phyloP scores from a whole-genome alignment of 2,329 filamentous ascomycete genomes.

The Penicillium sp. region DNA sequence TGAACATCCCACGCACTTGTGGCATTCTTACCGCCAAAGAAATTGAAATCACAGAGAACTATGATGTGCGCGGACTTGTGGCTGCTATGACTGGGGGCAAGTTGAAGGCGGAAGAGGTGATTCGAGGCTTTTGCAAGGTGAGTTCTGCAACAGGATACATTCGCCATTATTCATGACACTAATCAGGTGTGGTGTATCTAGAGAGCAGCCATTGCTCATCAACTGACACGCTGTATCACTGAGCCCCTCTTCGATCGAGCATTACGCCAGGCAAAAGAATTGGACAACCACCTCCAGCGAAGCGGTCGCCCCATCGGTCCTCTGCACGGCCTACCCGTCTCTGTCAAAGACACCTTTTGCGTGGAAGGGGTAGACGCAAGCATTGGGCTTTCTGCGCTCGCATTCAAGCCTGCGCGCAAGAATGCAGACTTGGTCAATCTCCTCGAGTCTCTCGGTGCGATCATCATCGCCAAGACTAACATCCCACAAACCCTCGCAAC shows the following conservation, averaged over 20 bases:
- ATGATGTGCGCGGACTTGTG: slow-evolving; percentile 47
- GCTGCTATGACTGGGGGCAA: slow-evolving; percentile 34
- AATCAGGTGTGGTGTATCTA: slow-evolving; percentile 7
- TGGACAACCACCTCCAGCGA: slow-evolving; percentile 48
- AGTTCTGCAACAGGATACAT: background rate
- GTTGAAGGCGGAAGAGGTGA: slow-evolving; percentile 49
- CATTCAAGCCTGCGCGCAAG: slow-evolving; percentile 58
- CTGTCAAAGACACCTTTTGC: slow-evolving; percentile 52
- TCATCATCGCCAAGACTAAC: slow-evolving; percentile 72
- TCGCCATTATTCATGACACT: background rate
- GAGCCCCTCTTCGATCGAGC: slow-evolving; percentile 58
- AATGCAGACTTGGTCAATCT: slow-evolving; percentile 62
- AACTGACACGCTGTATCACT: slow-evolving; percentile 52
- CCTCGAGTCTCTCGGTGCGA: slow-evolving; percentile 61
- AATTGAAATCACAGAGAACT: slow-evolving; percentile 57
- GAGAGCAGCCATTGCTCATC: slow-evolving; percentile 43
- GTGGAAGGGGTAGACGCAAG: slow-evolving; percentile 55
- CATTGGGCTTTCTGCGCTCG: slow-evolving; percentile 61
- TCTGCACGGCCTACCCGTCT: slow-evolving; percentile 64
- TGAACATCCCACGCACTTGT: slow-evolving; percentile 54
- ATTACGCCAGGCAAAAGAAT: slow-evolving; percentile 47
- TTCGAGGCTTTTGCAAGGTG: slow-evolving; percentile 57
- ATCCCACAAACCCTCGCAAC: slow-evolving; percentile 61
- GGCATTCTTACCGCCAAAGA: slow-evolving; percentile 55
- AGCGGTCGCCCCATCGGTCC: slow-evolving; percentile 55